A percentile compares a stretch with the other conserved stretches of the same genome.
Evolutionary conservation across 352 stramenopile species (phyloP).

Genomic region (Globisporangium nagaii): DNA sequence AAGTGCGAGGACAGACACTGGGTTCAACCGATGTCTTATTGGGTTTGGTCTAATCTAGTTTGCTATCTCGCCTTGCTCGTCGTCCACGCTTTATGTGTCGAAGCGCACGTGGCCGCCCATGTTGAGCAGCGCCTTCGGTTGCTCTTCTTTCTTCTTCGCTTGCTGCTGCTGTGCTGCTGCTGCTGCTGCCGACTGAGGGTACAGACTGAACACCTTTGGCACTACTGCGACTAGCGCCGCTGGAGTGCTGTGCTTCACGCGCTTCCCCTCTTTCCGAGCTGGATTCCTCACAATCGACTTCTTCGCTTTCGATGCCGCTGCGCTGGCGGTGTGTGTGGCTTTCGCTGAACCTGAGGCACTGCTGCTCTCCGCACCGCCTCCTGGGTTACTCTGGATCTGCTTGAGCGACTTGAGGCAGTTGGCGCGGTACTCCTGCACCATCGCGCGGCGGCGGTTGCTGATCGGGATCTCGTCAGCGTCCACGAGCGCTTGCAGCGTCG

Average conservation of each 20-base stretch:
- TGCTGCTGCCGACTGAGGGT: background rate
- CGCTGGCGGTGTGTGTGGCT: slow-evolving; percentile 1
- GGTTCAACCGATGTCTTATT: no score
- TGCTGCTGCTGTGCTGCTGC: no score
- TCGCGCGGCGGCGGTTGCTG: slow-evolving; percentile 19
- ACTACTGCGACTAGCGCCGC: background rate
- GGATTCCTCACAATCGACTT: background rate
- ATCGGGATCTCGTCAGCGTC: slow-evolving; percentile 21
- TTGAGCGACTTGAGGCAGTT: slow-evolving; percentile 37
- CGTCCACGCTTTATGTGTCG: slow-evolving; percentile 3
- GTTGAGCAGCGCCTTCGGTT: background rate
- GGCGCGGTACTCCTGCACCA: slow-evolving; percentile 33
- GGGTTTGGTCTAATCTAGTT: background rate
- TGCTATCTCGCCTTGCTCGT: background rate
- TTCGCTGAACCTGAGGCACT: background rate
- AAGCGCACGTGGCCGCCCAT: slow-evolving; percentile 34
- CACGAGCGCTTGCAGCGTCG: slow-evolving; percentile 29
- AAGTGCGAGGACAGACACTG: no score
- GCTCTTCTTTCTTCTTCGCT: slow-evolving; percentile 6
- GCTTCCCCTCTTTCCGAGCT: background rate
- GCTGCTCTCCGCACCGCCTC: background rate
- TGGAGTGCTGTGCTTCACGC: slow-evolving; percentile 1
- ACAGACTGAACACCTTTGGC: background rate
- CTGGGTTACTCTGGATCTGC: background rate
- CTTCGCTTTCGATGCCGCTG: slow-evolving; percentile 4